Conservation (phyloP, 192 early-diverging fungal species). For the Lobulomyces angularis region DNA sequence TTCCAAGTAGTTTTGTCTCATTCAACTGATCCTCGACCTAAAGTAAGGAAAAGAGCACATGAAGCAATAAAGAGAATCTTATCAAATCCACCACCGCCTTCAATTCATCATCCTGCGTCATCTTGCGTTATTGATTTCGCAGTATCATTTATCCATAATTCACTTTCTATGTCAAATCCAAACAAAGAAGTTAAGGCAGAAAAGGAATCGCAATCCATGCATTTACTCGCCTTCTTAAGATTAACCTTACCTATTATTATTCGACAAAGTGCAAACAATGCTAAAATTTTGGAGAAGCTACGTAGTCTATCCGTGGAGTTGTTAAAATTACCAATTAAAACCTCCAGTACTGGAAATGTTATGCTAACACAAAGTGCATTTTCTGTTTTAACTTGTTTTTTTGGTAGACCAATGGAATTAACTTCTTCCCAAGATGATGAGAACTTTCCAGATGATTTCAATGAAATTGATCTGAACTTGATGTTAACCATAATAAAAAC, state of each 20-base stretch:
- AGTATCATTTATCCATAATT: constrained; percentile 42
- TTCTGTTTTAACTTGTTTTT: constrained; percentile 55
- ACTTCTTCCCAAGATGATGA: constrained; percentile 25
- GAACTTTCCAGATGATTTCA: constrained; percentile 16
- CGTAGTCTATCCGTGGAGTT: constrained; percentile 54
- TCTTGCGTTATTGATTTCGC: constrained; percentile 49
- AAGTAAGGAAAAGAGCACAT: constrained; percentile 78
- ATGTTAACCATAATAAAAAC: constrained; percentile 20
- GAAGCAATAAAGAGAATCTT: constrained; percentile 66
- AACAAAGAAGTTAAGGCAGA: constrained; percentile 16
- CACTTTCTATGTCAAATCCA: neutral
- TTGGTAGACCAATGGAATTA: too few relatives aligned
- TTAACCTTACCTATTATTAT: constrained; percentile 24
- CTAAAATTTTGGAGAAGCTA: constrained; percentile 19
- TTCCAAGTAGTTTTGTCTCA: constrained; percentile 65
- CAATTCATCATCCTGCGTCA: constrained; percentile 59
- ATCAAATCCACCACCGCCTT: constrained; percentile 57
- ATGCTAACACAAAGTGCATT: constrained; percentile 67
- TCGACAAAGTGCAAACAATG: constrained; percentile 27
- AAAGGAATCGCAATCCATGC: constrained; percentile 27
- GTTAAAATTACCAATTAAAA: constrained; percentile 65
- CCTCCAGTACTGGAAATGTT: constrained; percentile 39
- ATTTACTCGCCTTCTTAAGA: constrained; percentile 63
- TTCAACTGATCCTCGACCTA: constrained; percentile 71
- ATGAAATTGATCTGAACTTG: constrained; percentile 8